These are phyloP conservation scores for Trametes polyzona DNA, from an alignment of 1,284 basidiomycete genomes.

Conservation along the genomic window DNA sequence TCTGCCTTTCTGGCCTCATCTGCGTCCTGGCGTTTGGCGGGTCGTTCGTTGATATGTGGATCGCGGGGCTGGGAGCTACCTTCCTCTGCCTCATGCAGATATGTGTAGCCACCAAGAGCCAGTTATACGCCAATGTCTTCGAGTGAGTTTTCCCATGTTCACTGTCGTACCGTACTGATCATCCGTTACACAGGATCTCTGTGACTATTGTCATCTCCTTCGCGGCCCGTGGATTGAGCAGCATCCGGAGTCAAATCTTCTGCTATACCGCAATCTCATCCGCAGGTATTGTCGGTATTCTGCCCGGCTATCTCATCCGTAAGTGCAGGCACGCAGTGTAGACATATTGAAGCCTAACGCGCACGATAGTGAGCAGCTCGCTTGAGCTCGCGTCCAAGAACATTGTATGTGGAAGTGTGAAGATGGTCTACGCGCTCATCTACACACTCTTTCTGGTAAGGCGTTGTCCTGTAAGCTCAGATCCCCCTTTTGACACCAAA, in stretches of 20 bases:
- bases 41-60: conserved; percentile 82
- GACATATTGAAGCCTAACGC: conserved; percentile 10
- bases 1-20: conserved; percentile 73
- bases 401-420: conserved; percentile 85
- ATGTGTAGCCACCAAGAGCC: conserved; percentile 70
- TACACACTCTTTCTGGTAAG: conserved; percentile 78
- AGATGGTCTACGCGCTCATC: conserved; percentile 90
- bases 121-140: conserved; percentile 85
- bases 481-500: background rate
- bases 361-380: conserved; percentile 73
- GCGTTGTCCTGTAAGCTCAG: background rate
- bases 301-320: conserved; percentile 85
- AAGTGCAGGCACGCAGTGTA: conserved; percentile 36
- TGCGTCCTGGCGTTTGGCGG: conserved; percentile 86
- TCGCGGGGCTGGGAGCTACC: conserved; percentile 71
- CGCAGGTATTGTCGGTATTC: conserved; percentile 78
- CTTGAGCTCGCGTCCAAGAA: conserved; percentile 89
- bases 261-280: conserved; percentile 90
- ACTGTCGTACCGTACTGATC: background rate
- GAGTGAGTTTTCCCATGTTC: conserved; percentile 60
- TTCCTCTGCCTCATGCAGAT: conserved; percentile 73
- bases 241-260: conserved; percentile 74
- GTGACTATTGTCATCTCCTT: conserved; percentile 84
- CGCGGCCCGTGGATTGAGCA: conserved; percentile 75
- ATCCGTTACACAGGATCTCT: conserved; percentile 60